Conservation (phyloP, 495 filamentous ascomycete species). For the Aspergillus sclerotiicarbonarius region DNA sequence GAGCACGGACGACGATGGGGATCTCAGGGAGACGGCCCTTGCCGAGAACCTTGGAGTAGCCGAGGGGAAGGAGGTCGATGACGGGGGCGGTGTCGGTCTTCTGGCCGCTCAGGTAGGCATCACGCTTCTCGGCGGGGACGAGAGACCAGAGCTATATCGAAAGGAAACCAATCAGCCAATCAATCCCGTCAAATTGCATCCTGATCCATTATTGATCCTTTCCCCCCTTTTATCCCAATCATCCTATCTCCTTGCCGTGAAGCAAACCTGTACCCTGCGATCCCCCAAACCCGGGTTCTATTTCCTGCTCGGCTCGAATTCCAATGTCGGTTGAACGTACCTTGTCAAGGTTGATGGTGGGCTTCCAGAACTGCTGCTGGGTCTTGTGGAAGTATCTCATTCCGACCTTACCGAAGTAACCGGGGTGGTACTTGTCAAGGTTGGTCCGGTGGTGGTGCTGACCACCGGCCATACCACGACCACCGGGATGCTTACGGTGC, state of each 20-base stretch:
- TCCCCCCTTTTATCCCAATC: neutral
- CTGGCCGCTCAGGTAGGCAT: constrained; percentile 71
- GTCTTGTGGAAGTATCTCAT: constrained; percentile 95
- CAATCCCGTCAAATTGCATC: neutral
- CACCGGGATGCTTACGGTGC: constrained; percentile 92
- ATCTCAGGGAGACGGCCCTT: constrained; percentile 87
- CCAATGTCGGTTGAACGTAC: constrained; percentile 43
- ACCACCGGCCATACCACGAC: constrained; percentile 95
- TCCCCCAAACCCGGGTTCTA: neutral
- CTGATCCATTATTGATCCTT: neutral
- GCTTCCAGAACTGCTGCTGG: constrained; percentile 89
- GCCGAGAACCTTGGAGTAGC: constrained; percentile 90
- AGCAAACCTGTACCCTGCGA: neutral
- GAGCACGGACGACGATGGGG: constrained; percentile 82
- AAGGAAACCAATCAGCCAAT: constrained; percentile 22
- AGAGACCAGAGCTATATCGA: constrained; percentile 71
- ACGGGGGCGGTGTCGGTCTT: constrained; percentile 83
- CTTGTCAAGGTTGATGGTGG: constrained; percentile 88
- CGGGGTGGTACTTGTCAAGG: constrained; percentile 90
- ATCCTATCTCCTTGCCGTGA: constrained; percentile 7
- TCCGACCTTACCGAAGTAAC: constrained; percentile 98
- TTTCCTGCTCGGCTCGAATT: constrained; percentile 1
- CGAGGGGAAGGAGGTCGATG: constrained; percentile 85
- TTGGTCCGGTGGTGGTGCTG: constrained; percentile 92
- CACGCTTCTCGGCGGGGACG: constrained; percentile 76